Evolutionary conservation across 2,329 filamentous ascomycete genomes (phyloP), one percentile per base, ranked within the genome.

Genomic region (Amesomyces nigricolor): DNA sequence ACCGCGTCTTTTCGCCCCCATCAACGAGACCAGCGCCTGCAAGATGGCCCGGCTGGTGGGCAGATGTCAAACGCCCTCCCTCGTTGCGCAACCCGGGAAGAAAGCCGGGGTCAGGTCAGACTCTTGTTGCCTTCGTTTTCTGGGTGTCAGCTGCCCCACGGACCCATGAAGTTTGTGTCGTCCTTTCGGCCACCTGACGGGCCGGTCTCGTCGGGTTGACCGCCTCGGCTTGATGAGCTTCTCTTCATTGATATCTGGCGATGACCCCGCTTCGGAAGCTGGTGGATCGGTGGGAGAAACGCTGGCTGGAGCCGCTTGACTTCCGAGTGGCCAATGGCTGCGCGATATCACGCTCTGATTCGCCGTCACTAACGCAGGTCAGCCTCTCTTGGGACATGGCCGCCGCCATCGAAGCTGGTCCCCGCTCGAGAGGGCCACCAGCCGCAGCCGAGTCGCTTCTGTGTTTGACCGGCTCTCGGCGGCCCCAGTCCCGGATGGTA

Each of bases 301-400:
- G 17, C 17, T 19, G 17, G 17, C 17, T 19, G 17, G 3, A 19
- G 17, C 17, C 17, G 17, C 64, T 66, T 60, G 63, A 32, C 59
- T 60, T 45, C 30, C 30, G 59, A 57, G 57, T 57, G 56, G 58
- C 67, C 70, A 72, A 72, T 72, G 54, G 63, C 60, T 54, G 49
- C 44, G 26, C 48, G 43, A 19, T 50, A 56, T 66, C 65, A 67
- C 62, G 4, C 66, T 65, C 53, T 54, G 55, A 62, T 58, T 62
- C 63, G 61, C 64, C 63, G 68, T 70, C 46, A 50, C 50, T 45
- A 37, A 45, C 47, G 43, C 30, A 47, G 19, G 39, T 48, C 39
- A 55, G 49, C 35, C 47, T 40, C 50, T 32, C 14, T 13, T 4
- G 43, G 40, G 14, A 17, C 14, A 35, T 29, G 30, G 14, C 11